Evolutionary conservation across 805 yeast genomes (phyloP).

Genomic region (Helenozyma baotianmanensis): DNA sequence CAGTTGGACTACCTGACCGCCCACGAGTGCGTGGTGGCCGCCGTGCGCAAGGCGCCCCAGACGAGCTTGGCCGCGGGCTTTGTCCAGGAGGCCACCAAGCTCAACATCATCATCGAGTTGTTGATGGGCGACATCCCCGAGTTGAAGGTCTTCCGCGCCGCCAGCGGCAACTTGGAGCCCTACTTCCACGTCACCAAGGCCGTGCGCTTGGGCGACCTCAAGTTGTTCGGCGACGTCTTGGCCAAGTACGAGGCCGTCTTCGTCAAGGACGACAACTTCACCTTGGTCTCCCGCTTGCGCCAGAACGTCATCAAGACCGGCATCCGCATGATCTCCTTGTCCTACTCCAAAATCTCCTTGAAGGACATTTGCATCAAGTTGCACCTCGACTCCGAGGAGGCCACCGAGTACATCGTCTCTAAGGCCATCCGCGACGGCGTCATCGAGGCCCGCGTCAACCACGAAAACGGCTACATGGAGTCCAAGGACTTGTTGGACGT

Average conservation of each 20-base stretch:
- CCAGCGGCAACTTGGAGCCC: slow-evolving; percentile 52
- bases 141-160: slow-evolving; percentile 69
- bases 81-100: slow-evolving; percentile 82
- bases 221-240: slow-evolving; percentile 69
- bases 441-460: slow-evolving; percentile 90
- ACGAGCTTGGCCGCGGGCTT: slow-evolving; percentile 81
- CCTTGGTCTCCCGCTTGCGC: slow-evolving; percentile 81
- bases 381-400: slow-evolving; percentile 88
- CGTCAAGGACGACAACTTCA: slow-evolving; percentile 73
- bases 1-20: slow-evolving; percentile 92
- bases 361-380: slow-evolving; percentile 91
- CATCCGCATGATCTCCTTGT: slow-evolving; percentile 83
- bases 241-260: slow-evolving; percentile 56
- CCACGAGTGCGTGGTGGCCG: slow-evolving; percentile 85
- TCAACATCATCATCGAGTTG: slow-evolving; percentile 82
- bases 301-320: slow-evolving; percentile 98
- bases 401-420: slow-evolving; percentile 94
- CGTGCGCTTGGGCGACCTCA: slow-evolving; percentile 87
- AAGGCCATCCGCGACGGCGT: slow-evolving; percentile 97
- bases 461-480: slow-evolving; percentile 86
- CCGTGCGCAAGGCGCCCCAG: slow-evolving; percentile 94
- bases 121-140: slow-evolving; percentile 97
- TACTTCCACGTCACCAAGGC: slow-evolving; percentile 86
- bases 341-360: slow-evolving; percentile 86
- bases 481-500: slow-evolving; percentile 81